A percentile compares a stretch with the other conserved stretches of the same genome.
Conservation (phyloP, 257 asterid genomes). For the Lithospermum erythrorhizon region DNA sequence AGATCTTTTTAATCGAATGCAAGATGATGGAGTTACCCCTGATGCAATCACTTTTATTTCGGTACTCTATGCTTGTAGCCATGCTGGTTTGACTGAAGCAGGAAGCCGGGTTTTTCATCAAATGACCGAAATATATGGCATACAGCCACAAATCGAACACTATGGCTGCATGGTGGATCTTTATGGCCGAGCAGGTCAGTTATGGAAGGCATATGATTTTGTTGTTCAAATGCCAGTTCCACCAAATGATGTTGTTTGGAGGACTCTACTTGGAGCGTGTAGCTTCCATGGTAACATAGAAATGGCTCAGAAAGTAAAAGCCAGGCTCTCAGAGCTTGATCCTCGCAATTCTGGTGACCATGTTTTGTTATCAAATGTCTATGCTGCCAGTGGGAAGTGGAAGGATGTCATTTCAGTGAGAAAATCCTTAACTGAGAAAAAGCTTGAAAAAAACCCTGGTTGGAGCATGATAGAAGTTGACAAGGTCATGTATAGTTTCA, state of each 20-base stretch:
- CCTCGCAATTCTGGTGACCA: slow-evolving; percentile 57
- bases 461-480: slow-evolving; percentile 73
- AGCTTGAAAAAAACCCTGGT: slow-evolving; percentile 52
- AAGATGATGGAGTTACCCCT: slow-evolving; percentile 42
- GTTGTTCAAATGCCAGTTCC: slow-evolving; percentile 50
- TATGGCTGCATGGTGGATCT: slow-evolving; percentile 95
- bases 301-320: slow-evolving; percentile 54
- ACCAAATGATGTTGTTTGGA: slow-evolving; percentile 68
- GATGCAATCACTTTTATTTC: slow-evolving; percentile 52
- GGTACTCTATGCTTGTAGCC: slow-evolving; percentile 76
- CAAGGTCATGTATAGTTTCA: slow-evolving; percentile 36
- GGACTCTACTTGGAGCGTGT: slow-evolving; percentile 90
- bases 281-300: slow-evolving; percentile 54
- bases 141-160: slow-evolving; percentile 61
- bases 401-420: slow-evolving; percentile 44
- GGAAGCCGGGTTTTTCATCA: slow-evolving; percentile 42
- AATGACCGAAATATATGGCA: slow-evolving; percentile 43
- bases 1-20: slow-evolving; percentile 51
- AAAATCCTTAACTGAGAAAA: slow-evolving; percentile 46
- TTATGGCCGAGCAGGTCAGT: slow-evolving; percentile 65
- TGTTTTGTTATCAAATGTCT: slow-evolving; percentile 63
- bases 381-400: slow-evolving; percentile 75
- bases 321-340: slow-evolving; percentile 51
- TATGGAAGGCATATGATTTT: slow-evolving; percentile 55
- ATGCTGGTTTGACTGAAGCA: slow-evolving; percentile 62